Conservation (phyloP, 2,329 filamentous ascomycete species). For the Penicillium polonicum region DNA sequence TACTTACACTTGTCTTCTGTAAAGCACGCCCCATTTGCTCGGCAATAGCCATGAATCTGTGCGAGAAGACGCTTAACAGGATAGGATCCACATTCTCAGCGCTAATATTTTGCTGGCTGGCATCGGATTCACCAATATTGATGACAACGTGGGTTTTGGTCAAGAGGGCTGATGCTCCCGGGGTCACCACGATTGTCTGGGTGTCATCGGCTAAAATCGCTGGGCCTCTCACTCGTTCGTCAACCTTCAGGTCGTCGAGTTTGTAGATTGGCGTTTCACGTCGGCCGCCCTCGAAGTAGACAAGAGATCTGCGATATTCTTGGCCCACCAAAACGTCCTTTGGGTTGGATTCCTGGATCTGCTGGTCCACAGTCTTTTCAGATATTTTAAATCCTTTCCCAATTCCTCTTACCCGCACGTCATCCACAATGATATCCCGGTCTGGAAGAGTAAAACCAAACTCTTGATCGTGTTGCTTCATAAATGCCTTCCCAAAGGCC, state of each 20-base stretch:
- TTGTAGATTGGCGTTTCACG: constrained; percentile 79
- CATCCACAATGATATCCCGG: constrained; percentile 84
- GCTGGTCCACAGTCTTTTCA: constrained; percentile 57
- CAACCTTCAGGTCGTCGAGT: constrained; percentile 69
- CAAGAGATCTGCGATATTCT: constrained; percentile 63
- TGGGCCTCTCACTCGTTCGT: constrained; percentile 72
- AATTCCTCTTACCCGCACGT: constrained; percentile 83
- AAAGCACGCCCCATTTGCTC: constrained; percentile 79
- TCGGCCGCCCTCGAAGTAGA: constrained; percentile 83
- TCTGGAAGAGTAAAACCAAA: constrained; percentile 88
- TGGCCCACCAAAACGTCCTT: constrained; percentile 47
- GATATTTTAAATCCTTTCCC: constrained; percentile 83
- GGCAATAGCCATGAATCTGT: constrained; percentile 81
- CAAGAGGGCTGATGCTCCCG: constrained; percentile 38
- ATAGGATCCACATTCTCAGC: constrained; percentile 68
- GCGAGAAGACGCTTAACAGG: constrained; percentile 74
- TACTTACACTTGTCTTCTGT: constrained; percentile 69
- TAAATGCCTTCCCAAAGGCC: constrained; percentile 81
- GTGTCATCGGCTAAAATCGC: constrained; percentile 74
- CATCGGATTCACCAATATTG: constrained; percentile 32
- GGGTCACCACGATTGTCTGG: constrained; percentile 48
- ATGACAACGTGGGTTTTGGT: constrained; percentile 42
- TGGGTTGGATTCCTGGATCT: constrained; percentile 60
- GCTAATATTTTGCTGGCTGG: constrained; percentile 31
- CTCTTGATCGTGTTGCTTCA: constrained; percentile 84